These are phyloP conservation scores for Pseudopyrenochaeta lycopersici DNA, from an alignment of 2,329 filamentous ascomycete genomes.

Conservation along the genomic window DNA sequence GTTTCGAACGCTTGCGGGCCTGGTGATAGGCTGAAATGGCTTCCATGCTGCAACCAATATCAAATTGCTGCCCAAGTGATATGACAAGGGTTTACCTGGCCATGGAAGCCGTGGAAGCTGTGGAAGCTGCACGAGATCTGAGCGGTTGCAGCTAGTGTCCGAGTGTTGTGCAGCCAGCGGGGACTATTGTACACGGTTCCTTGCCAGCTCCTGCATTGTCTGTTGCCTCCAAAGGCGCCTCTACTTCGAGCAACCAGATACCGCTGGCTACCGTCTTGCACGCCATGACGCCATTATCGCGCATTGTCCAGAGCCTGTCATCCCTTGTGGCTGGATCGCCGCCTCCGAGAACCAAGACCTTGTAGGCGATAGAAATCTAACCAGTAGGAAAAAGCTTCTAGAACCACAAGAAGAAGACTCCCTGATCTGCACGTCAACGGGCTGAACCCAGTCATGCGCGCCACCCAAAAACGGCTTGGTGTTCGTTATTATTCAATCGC, in stretches of 20 bases:
- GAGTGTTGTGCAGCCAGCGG: too few relatives aligned
- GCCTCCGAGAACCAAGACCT: too few relatives aligned
- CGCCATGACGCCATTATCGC: too few relatives aligned
- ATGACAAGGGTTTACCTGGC: slow-evolving; percentile 23
- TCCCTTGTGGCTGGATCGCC: too few relatives aligned
- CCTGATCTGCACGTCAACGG: slow-evolving; percentile 20
- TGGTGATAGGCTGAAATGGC: slow-evolving; percentile 29
- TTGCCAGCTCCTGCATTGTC: neutral
- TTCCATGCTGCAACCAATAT: slow-evolving; percentile 35
- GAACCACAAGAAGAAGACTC: slow-evolving; percentile 2
- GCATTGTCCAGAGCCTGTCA: too few relatives aligned
- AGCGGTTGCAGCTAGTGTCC: slow-evolving; percentile 1
- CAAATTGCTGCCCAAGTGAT: slow-evolving; percentile 33
- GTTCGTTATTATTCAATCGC: too few relatives aligned
- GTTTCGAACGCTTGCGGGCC: slow-evolving; percentile 20
- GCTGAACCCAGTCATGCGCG: slow-evolving; percentile 24
- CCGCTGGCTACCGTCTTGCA: too few relatives aligned
- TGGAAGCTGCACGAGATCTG: slow-evolving; percentile 30
- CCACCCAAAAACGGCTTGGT: slow-evolving; percentile 7
- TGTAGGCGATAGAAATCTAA: neutral
- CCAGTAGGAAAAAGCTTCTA: slow-evolving; percentile 4
- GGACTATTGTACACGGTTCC: neutral
- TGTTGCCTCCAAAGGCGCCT: too few relatives aligned
- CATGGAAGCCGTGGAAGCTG: slow-evolving; percentile 31
- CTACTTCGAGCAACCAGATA: too few relatives aligned